Base-by-base conservation (phyloP, 257 asterid species). In the Ballota nigra region DNA sequence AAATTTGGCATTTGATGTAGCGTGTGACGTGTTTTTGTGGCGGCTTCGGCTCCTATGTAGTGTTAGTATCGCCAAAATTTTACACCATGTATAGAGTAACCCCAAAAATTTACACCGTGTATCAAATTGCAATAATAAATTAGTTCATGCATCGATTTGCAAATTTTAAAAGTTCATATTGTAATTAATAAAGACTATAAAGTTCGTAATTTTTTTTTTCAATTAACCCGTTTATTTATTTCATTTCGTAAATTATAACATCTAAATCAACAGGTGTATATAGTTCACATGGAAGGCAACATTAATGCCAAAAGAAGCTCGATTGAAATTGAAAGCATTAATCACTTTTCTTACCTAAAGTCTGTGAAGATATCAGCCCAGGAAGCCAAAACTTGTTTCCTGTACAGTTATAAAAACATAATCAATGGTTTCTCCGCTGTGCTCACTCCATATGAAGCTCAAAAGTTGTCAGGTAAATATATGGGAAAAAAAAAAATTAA, bases 301-400 rank as follows among this genome's bases (percentile, higher is more conserved):
- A 49, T 24, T 16, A 51, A 51, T 43, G 86, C 63, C 38, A 76
- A 75, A 64, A 86, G 72, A 76, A 67, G 82, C 26, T 2, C 63
- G 57, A 51, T 72, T 53, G 85, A 85, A 75, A 80, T 81, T 40
- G 79, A 81, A 79, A 78, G 79, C 20, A n/a, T n/a, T n/a, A 73
- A 45, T 29, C 51, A 43, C 51, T 43, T 43, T 43, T 43, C 51
- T 43, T 43, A 43, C n/a, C 16, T 41, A 41, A 41, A 4, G 16
- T 11, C 16, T 41, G 49, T 41, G 16, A 41, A 41, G 49, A 41
- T 11, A 2, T 41, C 49, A 0, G 16, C 5, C 1, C 18, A 43
- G 0, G 51, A 43, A 43, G 51, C 18, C 18, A 43, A 13, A 43
- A 6, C 16, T 43, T 12, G 18, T 43, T 18, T 43, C 13, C 18